Evolutionary conservation across 1,284 basidiomycete genomes (phyloP), one percentile per base, ranked within the genome.

Genomic region (Leccinum huronense): DNA sequence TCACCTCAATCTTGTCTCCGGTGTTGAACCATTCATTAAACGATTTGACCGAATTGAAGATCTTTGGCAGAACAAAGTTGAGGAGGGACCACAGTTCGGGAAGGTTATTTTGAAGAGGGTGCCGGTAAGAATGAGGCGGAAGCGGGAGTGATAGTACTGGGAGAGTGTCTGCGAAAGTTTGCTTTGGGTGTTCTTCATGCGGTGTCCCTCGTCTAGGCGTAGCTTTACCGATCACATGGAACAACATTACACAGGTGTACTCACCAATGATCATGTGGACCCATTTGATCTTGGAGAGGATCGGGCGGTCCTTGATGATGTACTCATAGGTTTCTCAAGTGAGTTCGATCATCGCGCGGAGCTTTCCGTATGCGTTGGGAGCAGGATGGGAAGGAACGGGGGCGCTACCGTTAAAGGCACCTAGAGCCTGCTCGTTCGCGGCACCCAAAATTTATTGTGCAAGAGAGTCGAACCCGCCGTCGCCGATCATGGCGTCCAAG

Each of bases 21-120:
- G 91, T 90, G 80, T 99, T 99, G 85, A 99, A 99, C 97, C 97
- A 99, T 76, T 99, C 97, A 75, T 99, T 97, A 75, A 99, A 99
- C 57, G 95, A 97, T 78, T 98, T 98, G 71, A 98, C 96, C 4
- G 97, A 99, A 81, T 99, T 99, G 86, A 99, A 99, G 74, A 99
- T 91, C 80, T 95, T 98, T 30, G 97, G 97, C 19, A 99, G 83
- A 57, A 96, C 97, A 75, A 99, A 99, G 79, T 99, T 99, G 76
- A 99, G 91, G 63, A 99, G 83, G 2, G 97, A 89, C 97, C 97
- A 99, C 51, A 99, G 81, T 78, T 99, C 97, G 13, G 97, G 97
- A 45, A 99, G 86, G 77, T 99, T 99, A 83, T 99, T 99, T 78
- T 98, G 97, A 19, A 99, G 85, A 33, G 97, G 3, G 97, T 99